Conservation (phyloP, 208 protist genomes). For the Crithidia sp. region DNA sequence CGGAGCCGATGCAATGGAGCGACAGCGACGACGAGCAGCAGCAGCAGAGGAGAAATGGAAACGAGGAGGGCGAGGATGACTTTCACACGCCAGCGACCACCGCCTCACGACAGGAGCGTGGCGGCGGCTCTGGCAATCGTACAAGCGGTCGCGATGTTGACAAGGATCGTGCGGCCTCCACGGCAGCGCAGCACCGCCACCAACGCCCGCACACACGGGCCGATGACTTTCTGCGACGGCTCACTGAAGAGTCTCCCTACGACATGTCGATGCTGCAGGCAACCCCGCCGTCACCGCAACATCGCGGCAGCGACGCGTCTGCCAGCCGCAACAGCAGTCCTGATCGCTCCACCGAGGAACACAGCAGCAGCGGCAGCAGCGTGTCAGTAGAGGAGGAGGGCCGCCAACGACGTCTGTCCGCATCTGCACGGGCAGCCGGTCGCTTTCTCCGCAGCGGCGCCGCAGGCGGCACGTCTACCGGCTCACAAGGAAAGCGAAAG, state of each 20-base stretch:
- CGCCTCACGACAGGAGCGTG: constrained; percentile 5
- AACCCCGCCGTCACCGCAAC: neutral
- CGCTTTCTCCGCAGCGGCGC: neutral
- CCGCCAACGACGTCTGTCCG: constrained; percentile 1
- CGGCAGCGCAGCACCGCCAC: neutral
- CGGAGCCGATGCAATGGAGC: neutral
- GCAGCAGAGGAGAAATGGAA: no score
- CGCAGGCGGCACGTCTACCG: neutral
- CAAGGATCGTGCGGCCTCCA: neutral
- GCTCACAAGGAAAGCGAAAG: constrained; percentile 8
- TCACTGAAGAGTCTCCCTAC: constrained; percentile 36
- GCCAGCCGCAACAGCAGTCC: neutral
- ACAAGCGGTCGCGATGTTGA: neutral
- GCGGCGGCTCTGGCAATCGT: neutral
- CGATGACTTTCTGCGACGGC: constrained; percentile 31
- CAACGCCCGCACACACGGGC: constrained; percentile 4
- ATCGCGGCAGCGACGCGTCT: neutral
- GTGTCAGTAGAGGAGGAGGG: neutral
- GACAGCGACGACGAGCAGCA: neutral
- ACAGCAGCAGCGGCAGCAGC: constrained; percentile 4
- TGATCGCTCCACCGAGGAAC: neutral
- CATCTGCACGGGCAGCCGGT: neutral
- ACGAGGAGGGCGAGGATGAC: neutral
- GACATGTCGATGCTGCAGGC: constrained; percentile 24
- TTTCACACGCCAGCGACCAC: constrained; percentile 12